phyloP scores from a whole-genome alignment of 148 eudicot genomes.

The Spergularia marina region DNA sequence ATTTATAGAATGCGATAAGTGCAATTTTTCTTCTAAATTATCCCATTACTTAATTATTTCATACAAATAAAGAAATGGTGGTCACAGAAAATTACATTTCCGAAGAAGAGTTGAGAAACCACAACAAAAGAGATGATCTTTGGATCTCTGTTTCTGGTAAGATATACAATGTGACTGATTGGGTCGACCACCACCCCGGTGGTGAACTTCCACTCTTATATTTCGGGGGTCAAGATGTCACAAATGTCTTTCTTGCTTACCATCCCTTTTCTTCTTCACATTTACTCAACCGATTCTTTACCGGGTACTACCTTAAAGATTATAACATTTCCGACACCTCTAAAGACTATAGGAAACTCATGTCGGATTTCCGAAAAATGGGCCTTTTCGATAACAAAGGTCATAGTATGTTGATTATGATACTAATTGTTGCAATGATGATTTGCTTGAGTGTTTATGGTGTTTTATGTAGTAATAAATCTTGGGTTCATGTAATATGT shows the following conservation, averaged over 20 bases:
- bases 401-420: slow-evolving; percentile 26
- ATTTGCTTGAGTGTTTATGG: slow-evolving; percentile 41
- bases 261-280: slow-evolving; percentile 48
- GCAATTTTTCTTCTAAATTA: too few species aligned
- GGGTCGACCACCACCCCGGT: slow-evolving; percentile 54
- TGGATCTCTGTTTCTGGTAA: slow-evolving; percentile 65
- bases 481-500: slow-evolving; percentile 37
- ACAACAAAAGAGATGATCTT: slow-evolving; percentile 51
- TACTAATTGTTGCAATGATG: slow-evolving; percentile 29
- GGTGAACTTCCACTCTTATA: slow-evolving; percentile 43
- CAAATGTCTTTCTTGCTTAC: slow-evolving; percentile 51
- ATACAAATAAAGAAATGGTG: slow-evolving; percentile 18
- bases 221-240: slow-evolving; percentile 57
- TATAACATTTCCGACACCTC: slow-evolving; percentile 46
- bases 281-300: slow-evolving; percentile 41
- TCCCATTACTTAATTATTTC: too few species aligned
- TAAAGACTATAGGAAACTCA: slow-evolving; percentile 47
- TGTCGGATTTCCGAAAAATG: slow-evolving; percentile 42
- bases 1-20: too few species aligned
- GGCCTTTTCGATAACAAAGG: slow-evolving; percentile 58
- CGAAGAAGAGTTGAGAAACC: slow-evolving; percentile 36
- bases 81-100: slow-evolving; percentile 40
- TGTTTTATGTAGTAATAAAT: slow-evolving; percentile 29
- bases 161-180: slow-evolving; percentile 49
- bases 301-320: slow-evolving; percentile 40